Percentiles rank a stretch among this genome's conserved stretches.
phyloP scores from a whole-genome alignment of 371 early-diverging fungal species.

The Apophysomyces ossiformis region DNA sequence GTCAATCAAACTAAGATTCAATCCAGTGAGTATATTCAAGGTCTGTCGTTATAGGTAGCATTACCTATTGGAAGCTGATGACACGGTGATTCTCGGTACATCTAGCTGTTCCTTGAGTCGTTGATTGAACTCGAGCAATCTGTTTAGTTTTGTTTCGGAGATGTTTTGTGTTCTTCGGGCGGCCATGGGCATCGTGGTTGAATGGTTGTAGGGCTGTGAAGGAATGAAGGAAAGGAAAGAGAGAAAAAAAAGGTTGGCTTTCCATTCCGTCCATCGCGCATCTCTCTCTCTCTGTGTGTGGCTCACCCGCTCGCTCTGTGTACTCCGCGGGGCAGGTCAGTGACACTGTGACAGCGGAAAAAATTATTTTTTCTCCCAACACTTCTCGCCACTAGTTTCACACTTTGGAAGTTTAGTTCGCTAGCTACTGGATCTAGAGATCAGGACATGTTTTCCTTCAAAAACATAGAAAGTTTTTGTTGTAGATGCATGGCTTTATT shows the following conservation, averaged over 20 bases:
- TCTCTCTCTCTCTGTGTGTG: not conserved
- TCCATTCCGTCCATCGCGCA: not conserved
- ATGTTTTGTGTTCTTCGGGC: slow-evolving; percentile 41
- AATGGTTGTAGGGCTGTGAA: not conserved
- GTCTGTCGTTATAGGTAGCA: not conserved
- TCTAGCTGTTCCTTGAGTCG: slow-evolving; percentile 84
- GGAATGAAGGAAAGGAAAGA: slow-evolving; percentile 1
- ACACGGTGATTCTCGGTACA: slow-evolving; percentile 77
- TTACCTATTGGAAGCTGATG: slow-evolving; percentile 62
- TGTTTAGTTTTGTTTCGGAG: slow-evolving; percentile 75
- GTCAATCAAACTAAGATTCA: slow-evolving; percentile 22
- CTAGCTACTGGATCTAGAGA: too few relatives aligned
- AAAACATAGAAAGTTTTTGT: too few relatives aligned
- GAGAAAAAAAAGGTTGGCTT: not conserved
- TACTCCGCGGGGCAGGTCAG: too few relatives aligned
- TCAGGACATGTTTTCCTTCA: too few relatives aligned
- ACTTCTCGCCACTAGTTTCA: too few relatives aligned
- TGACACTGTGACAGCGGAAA: too few relatives aligned
- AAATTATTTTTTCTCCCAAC: too few relatives aligned
- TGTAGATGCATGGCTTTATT: too few relatives aligned
- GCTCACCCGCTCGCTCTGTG: too few relatives aligned
- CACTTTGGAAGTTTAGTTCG: too few relatives aligned
- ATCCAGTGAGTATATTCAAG: not conserved
- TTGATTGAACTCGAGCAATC: slow-evolving; percentile 77
- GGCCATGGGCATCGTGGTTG: slow-evolving; percentile 12